Percentiles rank a stretch among this genome's conserved stretches.
Conservation (phyloP, 768 basidiomycete species). For the Wakefieldia striispora region DNA sequence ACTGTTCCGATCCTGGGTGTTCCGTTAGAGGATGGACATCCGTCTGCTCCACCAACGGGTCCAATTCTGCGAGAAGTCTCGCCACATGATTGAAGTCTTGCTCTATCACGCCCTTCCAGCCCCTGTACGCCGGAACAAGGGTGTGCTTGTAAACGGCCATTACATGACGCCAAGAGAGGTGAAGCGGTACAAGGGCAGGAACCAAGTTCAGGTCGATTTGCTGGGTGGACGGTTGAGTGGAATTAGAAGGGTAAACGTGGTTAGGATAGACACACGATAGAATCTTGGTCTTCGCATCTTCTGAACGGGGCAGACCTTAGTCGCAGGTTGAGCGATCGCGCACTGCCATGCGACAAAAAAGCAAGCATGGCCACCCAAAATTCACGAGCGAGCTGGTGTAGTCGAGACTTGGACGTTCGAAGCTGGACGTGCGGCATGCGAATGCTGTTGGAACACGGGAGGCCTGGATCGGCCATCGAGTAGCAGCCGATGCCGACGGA, state of each 20-base stretch:
- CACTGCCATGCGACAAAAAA: conserved; percentile 5
- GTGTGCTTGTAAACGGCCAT: conserved; percentile 29
- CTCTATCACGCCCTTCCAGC: conserved; percentile 17
- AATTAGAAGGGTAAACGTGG: background rate
- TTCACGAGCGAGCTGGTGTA: too few species aligned
- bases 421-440: too few species aligned
- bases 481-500: conserved; percentile 9
- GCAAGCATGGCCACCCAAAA: too few species aligned
- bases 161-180: conserved; percentile 28
- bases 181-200: conserved; percentile 5
- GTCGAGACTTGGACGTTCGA: too few species aligned
- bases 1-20: background rate
- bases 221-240: too few species aligned
- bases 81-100: conserved; percentile 44
- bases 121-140: conserved; percentile 34
- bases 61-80: conserved; percentile 42
- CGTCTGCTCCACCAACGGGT: conserved; percentile 18
- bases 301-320: background rate
- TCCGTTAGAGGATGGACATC: background rate
- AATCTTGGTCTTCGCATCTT: conserved; percentile 1
- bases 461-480: background rate
- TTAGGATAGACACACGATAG: conserved; percentile 10
- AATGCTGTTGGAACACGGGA: too few species aligned
- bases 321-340: conserved; percentile 10
- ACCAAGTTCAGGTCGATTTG: conserved; percentile 9